Conservation (phyloP, 345 rosid genomes). For the Arabis alpina region DNA sequence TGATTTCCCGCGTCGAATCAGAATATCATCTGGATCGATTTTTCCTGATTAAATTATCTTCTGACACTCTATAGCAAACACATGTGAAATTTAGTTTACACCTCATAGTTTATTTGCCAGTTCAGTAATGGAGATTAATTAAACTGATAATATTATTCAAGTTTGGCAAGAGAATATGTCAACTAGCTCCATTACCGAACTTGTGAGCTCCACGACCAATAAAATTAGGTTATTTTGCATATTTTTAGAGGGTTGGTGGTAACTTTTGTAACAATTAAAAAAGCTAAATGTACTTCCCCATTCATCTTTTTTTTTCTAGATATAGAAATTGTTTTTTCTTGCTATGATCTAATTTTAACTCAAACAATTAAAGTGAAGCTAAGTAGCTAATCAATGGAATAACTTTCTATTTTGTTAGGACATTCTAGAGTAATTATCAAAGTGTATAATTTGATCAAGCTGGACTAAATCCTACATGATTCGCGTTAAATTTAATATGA, state of each 20-base stretch:
- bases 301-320: neutral
- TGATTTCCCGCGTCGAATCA: slow-evolving; percentile 14
- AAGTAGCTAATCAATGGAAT: too few relatives aligned
- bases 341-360: too few relatives aligned
- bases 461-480: neutral
- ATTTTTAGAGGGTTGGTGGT: slow-evolving; percentile 10
- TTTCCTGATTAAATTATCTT: slow-evolving; percentile 5
- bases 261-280: neutral
- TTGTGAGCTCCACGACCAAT: slow-evolving; percentile 1
- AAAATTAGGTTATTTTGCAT: slow-evolving; percentile 21
- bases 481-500: neutral
- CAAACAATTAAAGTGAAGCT: too few relatives aligned
- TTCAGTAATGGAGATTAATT: neutral
- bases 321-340: too few relatives aligned
- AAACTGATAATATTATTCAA: slow-evolving; percentile 7
- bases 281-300: neutral
- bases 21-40: slow-evolving; percentile 12
- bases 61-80: slow-evolving; percentile 32
- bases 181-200: slow-evolving; percentile 21
- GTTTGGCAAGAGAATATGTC: slow-evolving; percentile 22
- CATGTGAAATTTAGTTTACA: slow-evolving; percentile 32
- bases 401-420: too few relatives aligned
- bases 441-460: too few relatives aligned
- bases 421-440: neutral
- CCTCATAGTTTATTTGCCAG: slow-evolving; percentile 19